Evolutionary conservation across 1,284 basidiomycete genomes (phyloP).

Genomic region (Malassezia arunalokei): DNA sequence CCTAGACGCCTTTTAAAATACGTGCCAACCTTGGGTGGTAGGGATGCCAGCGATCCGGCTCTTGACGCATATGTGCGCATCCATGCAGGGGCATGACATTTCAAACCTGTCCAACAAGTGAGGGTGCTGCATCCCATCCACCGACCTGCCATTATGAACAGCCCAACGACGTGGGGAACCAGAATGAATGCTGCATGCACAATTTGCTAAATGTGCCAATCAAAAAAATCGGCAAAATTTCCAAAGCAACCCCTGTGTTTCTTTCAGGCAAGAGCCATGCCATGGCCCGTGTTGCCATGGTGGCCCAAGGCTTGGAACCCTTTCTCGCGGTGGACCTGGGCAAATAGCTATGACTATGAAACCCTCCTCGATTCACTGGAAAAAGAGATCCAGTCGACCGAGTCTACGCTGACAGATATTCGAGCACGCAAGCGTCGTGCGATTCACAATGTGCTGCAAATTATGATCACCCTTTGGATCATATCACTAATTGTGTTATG

Average conservation of each 20-base stretch:
- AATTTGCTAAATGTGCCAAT: too few relatives aligned
- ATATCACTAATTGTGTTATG: slow-evolving; percentile 74
- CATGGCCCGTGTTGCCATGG: slow-evolving; percentile 6
- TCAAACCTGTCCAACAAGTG: too few relatives aligned
- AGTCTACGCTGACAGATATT: slow-evolving; percentile 73
- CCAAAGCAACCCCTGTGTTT: not conserved
- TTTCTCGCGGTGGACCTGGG: not conserved
- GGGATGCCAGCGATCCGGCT: not conserved
- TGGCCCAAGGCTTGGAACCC: slow-evolving; percentile 16
- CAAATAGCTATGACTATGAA: slow-evolving; percentile 49
- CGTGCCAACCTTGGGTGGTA: not conserved
- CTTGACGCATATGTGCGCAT: not conserved
- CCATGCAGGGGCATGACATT: too few relatives aligned
- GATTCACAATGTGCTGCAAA: slow-evolving; percentile 65
- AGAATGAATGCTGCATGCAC: too few relatives aligned
- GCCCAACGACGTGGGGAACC: too few relatives aligned
- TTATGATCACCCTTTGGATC: slow-evolving; percentile 61
- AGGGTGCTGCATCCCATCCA: too few relatives aligned
- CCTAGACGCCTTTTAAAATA: not conserved
- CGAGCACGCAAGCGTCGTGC: slow-evolving; percentile 70
- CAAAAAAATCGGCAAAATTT: slow-evolving; percentile 1
- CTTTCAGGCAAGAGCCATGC: not conserved
- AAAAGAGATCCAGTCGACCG: slow-evolving; percentile 50
- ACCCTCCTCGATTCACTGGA: slow-evolving; percentile 50
- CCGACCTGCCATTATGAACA: too few relatives aligned